A percentile compares a stretch with the other conserved stretches of the same genome.
Conservation (phyloP, 2,329 filamentous ascomycete species). For the Fusarium drepaniforme region DNA sequence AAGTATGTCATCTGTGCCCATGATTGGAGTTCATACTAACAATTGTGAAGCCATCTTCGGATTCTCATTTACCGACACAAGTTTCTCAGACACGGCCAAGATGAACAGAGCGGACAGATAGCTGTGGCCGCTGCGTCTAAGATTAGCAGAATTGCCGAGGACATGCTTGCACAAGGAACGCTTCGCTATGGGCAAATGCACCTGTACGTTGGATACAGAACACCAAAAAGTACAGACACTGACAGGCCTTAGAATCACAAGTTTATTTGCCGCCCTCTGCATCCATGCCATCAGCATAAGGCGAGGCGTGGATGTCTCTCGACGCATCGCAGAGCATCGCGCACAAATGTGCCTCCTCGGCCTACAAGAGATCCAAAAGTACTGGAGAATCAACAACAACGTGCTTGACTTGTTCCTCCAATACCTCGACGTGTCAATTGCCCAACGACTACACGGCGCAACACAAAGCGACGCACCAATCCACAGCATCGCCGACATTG, state of each 20-base stretch:
- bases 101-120: constrained; percentile 45
- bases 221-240: not conserved
- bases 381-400: constrained; percentile 56
- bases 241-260: constrained; percentile 47
- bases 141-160: constrained; percentile 53
- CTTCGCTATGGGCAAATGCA: constrained; percentile 55
- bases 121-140: constrained; percentile 50
- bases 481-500: constrained; percentile 1
- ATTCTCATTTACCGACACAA: constrained; percentile 52
- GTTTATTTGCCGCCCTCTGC: constrained; percentile 53
- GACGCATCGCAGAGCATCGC: constrained; percentile 52
- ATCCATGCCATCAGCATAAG: constrained; percentile 53
- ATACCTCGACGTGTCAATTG: constrained; percentile 54
- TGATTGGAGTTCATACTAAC: not conserved
- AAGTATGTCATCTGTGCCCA: constrained; percentile 40
- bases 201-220: constrained; percentile 40
- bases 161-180: constrained; percentile 51
- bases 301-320: constrained; percentile 47
- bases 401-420: constrained; percentile 53
- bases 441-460: constrained; percentile 47
- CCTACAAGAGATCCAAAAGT: constrained; percentile 54
- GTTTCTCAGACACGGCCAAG: constrained; percentile 45
- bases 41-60: constrained; percentile 46
- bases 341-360: constrained; percentile 54
- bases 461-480: constrained; percentile 21